Percentiles rank a stretch among this genome's conserved stretches.
phyloP scores from a whole-genome alignment of 1,139 yeast species.

The Trichomonascaceae sp. region DNA sequence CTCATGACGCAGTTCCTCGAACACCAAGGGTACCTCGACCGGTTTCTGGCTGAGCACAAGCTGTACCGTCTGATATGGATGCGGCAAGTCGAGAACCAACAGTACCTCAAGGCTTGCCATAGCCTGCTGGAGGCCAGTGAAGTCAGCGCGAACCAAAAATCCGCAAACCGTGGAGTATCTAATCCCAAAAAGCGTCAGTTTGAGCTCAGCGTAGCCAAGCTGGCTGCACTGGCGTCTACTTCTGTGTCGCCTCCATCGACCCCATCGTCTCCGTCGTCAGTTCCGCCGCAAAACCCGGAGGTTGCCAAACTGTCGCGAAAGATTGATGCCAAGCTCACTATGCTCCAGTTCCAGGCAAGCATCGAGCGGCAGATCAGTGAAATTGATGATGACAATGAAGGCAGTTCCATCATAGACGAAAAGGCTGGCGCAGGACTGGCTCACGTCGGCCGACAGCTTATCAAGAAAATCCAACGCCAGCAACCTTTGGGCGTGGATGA shows the following conservation, averaged over 20 bases:
- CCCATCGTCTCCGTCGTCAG: no score
- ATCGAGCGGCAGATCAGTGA: constrained; percentile 1
- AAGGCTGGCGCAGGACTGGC: not conserved
- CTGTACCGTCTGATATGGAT: constrained; percentile 66
- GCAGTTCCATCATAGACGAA: not conserved
- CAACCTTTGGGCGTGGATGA: constrained; percentile 24
- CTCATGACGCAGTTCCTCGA: constrained; percentile 47
- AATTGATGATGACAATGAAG: not conserved
- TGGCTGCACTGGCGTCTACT: constrained; percentile 30
- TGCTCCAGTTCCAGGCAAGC: constrained; percentile 7
- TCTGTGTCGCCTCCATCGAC: not conserved
- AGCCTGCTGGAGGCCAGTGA: constrained; percentile 24
- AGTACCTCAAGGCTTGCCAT: constrained; percentile 39
- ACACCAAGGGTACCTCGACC: constrained; percentile 36
- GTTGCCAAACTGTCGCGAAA: constrained; percentile 4
- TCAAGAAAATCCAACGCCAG: not conserved
- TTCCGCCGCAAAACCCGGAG: no score
- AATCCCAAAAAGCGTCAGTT: no score
- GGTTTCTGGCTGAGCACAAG: constrained; percentile 38
- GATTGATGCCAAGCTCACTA: constrained; percentile 3
- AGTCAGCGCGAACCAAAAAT: constrained; percentile 26
- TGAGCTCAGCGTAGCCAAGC: constrained; percentile 52
- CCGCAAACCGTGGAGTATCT: constrained; percentile 25
- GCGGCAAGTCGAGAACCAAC: constrained; percentile 39
- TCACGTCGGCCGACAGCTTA: not conserved